A percentile compares a stretch with the other conserved stretches of the same genome.
phyloP scores from a whole-genome alignment of 805 yeast genomes.

The Saccharomycopsis sp. region DNA sequence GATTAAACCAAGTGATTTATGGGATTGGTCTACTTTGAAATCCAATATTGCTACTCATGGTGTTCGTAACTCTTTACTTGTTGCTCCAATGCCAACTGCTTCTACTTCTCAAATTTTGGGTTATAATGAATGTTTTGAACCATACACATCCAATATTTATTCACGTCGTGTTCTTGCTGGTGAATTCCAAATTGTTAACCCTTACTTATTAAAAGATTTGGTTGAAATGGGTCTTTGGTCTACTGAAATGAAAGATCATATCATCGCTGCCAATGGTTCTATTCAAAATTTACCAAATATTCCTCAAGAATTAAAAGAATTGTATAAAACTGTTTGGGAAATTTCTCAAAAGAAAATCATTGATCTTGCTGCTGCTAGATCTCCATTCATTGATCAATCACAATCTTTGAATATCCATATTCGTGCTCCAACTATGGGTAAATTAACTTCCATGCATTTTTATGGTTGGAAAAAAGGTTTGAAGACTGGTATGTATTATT shows the following conservation, averaged over 20 bases:
- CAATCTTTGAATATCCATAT: slow-evolving; percentile 88
- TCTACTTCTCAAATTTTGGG: slow-evolving; percentile 95
- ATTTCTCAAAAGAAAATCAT: slow-evolving; percentile 75
- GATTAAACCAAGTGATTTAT: slow-evolving; percentile 63
- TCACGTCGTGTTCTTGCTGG: slow-evolving; percentile 87
- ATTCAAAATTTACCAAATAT: slow-evolving; percentile 64
- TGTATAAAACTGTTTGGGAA: slow-evolving; percentile 98
- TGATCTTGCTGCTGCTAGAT: slow-evolving; percentile 69
- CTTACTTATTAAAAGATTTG: slow-evolving; percentile 72
- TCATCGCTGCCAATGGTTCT: slow-evolving; percentile 75
- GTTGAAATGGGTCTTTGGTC: slow-evolving; percentile 79
- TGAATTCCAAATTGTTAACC: slow-evolving; percentile 88
- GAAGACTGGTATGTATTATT: slow-evolving; percentile 97
- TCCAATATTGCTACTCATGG: slow-evolving; percentile 51
- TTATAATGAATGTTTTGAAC: slow-evolving; percentile 92
- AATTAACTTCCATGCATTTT: slow-evolving; percentile 95
- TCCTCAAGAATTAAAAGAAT: slow-evolving; percentile 61
- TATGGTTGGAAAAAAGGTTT: slow-evolving; percentile 98
- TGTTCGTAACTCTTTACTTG: slow-evolving; percentile 73
- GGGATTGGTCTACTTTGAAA: slow-evolving; percentile 79
- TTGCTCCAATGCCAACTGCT: slow-evolving; percentile 98
- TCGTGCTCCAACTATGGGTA: slow-evolving; percentile 89
- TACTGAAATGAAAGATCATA: slow-evolving; percentile 63
- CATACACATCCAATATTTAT: slow-evolving; percentile 87
- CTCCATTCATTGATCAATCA: slow-evolving; percentile 81